These are phyloP conservation scores for Moesziomyces parantarcticus DNA, from an alignment of 1,284 basidiomycete species.

Conservation along the genomic window DNA sequence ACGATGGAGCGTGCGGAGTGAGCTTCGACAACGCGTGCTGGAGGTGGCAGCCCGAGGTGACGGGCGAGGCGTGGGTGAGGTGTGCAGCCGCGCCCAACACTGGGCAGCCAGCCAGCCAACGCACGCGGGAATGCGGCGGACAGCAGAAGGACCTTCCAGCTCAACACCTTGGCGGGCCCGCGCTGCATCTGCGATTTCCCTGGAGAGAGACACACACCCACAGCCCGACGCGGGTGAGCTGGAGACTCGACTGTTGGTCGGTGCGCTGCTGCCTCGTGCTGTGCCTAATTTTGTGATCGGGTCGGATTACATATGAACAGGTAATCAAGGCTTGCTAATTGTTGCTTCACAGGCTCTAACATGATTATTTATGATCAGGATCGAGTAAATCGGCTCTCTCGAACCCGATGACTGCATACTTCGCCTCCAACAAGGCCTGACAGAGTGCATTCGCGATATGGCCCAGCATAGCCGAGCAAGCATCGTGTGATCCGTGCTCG, in stretches of 20 bases:
- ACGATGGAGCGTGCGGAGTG: slow-evolving; percentile 4
- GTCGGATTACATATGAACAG: slow-evolving; percentile 12
- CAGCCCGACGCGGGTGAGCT: slow-evolving; percentile 14
- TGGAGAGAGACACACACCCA: not conserved
- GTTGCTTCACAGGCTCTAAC: slow-evolving; percentile 6
- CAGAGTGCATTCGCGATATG: too few species aligned
- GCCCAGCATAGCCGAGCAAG: too few species aligned
- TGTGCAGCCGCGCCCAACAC: too few species aligned
- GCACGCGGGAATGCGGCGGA: not conserved
- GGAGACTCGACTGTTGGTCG: slow-evolving; percentile 20
- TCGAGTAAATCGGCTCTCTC: too few species aligned
- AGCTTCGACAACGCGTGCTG: slow-evolving; percentile 20
- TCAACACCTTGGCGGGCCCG: slow-evolving; percentile 16
- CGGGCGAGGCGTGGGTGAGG: too few species aligned
- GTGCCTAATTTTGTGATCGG: slow-evolving; percentile 29
- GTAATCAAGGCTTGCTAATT: slow-evolving; percentile 7
- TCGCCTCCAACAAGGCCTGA: too few species aligned
- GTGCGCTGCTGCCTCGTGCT: slow-evolving; percentile 25
- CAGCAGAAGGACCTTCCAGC: slow-evolving; percentile 32
- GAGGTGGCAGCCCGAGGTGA: not conserved
- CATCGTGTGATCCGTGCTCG: too few species aligned
- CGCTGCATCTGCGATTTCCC: slow-evolving; percentile 5
- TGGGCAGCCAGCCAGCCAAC: too few species aligned
- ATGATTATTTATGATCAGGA: not conserved
- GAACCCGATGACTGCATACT: not conserved